A percentile compares a stretch with the other conserved stretches of the same genome.
phyloP scores from a whole-genome alignment of 257 asterid species.

The Euphrasia confusa region DNA sequence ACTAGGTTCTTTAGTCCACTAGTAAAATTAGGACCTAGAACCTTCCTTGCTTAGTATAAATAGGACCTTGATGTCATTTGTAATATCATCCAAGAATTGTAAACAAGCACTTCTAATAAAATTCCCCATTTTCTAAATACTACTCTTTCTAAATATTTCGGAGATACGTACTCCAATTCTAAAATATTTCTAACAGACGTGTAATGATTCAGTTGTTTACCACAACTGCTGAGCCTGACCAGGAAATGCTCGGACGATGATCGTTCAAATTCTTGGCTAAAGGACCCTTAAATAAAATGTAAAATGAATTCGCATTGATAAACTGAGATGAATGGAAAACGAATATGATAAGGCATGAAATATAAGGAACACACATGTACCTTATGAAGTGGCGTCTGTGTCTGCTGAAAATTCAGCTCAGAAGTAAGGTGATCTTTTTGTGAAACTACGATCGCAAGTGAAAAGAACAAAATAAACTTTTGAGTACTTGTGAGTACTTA shows the following conservation, averaged over 20 bases:
- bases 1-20: too few relatives aligned
- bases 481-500: neutral
- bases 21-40: too few relatives aligned
- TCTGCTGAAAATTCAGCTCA: conserved; percentile 42
- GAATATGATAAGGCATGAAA: conserved; percentile 11
- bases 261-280: conserved; percentile 57
- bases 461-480: conserved; percentile 7
- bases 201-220: conserved; percentile 89
- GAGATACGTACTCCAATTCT: too few relatives aligned
- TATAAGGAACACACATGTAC: conserved; percentile 27
- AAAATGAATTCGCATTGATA: conserved; percentile 18
- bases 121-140: too few relatives aligned
- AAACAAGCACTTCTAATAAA: too few relatives aligned
- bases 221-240: conserved; percentile 87
- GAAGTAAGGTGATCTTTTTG: conserved; percentile 50
- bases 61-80: too few relatives aligned
- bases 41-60: too few relatives aligned
- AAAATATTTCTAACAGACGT: too few relatives aligned
- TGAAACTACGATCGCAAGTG: conserved; percentile 41
- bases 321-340: conserved; percentile 2
- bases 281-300: conserved; percentile 46
- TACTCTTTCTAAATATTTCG: too few relatives aligned
- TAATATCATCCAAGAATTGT: too few relatives aligned
- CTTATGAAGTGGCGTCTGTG: conserved; percentile 58
- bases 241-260: conserved; percentile 60